phyloP scores from a whole-genome alignment of 2,329 filamentous ascomycete species.

The Trichoderma citrinoviride region DNA sequence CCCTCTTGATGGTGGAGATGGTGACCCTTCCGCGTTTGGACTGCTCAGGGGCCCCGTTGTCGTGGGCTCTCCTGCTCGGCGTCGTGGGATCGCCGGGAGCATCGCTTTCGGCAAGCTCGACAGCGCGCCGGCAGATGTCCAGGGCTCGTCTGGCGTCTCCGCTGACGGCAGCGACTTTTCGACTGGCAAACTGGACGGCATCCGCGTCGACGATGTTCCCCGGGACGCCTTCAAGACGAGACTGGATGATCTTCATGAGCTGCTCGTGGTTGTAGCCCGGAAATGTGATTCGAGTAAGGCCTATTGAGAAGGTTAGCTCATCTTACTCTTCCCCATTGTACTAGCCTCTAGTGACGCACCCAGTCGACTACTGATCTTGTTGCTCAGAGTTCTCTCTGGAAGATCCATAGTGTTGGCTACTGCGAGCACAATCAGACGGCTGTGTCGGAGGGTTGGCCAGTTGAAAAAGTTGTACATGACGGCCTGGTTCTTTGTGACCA shows the following conservation, averaged over 20 bases:
- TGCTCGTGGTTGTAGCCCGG: slow-evolving; percentile 97
- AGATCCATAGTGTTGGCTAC: slow-evolving; percentile 99
- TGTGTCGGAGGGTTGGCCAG: slow-evolving; percentile 90
- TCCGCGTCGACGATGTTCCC: slow-evolving; percentile 89
- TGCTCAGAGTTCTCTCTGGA: slow-evolving; percentile 90
- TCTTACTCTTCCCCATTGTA: neutral
- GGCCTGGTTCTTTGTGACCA: slow-evolving; percentile 97
- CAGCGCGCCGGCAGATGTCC: slow-evolving; percentile 91
- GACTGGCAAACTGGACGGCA: slow-evolving; percentile 91
- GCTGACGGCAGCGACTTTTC: slow-evolving; percentile 94
- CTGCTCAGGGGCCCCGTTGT: slow-evolving; percentile 29
- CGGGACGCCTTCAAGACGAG: slow-evolving; percentile 82
- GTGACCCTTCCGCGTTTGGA: slow-evolving; percentile 63
- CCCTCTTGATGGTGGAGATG: slow-evolving; percentile 88
- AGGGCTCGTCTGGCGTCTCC: slow-evolving; percentile 89
- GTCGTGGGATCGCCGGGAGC: slow-evolving; percentile 50
- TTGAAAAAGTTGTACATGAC: slow-evolving; percentile 99
- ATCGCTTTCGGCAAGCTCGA: slow-evolving; percentile 88
- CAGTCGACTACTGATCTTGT: slow-evolving; percentile 93
- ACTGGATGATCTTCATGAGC: slow-evolving; percentile 94
- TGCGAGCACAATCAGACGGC: slow-evolving; percentile 88
- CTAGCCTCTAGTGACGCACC: slow-evolving; percentile 38
- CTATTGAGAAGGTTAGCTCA: slow-evolving; percentile 28
- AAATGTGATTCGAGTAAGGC: slow-evolving; percentile 92
- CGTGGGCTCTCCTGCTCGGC: slow-evolving; percentile 54